Percentiles rank a stretch among this genome's conserved stretches.
Conservation (phyloP, 345 rosid species). For the Jatropha curcas region DNA sequence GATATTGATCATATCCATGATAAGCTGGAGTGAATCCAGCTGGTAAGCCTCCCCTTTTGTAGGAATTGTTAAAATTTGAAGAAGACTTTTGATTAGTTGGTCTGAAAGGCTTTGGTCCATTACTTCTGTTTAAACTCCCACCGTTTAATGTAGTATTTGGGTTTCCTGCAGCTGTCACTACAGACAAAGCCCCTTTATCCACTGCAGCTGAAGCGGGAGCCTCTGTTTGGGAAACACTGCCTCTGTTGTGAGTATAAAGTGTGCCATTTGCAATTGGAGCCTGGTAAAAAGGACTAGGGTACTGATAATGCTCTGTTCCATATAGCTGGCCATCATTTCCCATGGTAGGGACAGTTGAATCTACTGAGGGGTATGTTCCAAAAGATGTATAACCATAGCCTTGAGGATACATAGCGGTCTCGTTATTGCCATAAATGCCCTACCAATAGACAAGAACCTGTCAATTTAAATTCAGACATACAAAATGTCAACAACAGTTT, state of each 20-base stretch:
- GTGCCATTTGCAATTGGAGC: conserved; percentile 18
- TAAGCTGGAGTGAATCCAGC: conserved; percentile 37
- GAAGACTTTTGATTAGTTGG: conserved; percentile 43
- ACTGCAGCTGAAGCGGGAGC: conserved; percentile 23
- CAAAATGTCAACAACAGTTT: not conserved
- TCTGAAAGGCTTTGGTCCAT: conserved; percentile 38
- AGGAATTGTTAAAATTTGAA: conserved; percentile 39
- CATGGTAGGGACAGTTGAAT: conserved; percentile 31
- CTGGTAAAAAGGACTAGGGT: conserved; percentile 50
- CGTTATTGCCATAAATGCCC: conserved; percentile 43
- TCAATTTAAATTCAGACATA: not conserved
- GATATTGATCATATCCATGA: conserved; percentile 48
- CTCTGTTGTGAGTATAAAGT: conserved; percentile 15
- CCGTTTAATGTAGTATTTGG: conserved; percentile 20
- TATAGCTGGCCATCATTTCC: conserved; percentile 41
- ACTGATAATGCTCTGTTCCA: conserved; percentile 51
- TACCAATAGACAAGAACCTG: conserved; percentile 30
- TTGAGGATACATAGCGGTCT: conserved; percentile 42
- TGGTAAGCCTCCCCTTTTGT: conserved; percentile 38
- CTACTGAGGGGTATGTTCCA: conserved; percentile 43
- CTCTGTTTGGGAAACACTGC: conserved; percentile 25
- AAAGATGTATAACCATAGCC: conserved; percentile 45
- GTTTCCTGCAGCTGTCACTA: conserved; percentile 37
- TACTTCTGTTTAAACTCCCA: conserved; percentile 39
- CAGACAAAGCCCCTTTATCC: conserved; percentile 35